Evolutionary conservation across 2,329 filamentous ascomycete genomes (phyloP).

Genomic region (Penicillium capsulatum): DNA sequence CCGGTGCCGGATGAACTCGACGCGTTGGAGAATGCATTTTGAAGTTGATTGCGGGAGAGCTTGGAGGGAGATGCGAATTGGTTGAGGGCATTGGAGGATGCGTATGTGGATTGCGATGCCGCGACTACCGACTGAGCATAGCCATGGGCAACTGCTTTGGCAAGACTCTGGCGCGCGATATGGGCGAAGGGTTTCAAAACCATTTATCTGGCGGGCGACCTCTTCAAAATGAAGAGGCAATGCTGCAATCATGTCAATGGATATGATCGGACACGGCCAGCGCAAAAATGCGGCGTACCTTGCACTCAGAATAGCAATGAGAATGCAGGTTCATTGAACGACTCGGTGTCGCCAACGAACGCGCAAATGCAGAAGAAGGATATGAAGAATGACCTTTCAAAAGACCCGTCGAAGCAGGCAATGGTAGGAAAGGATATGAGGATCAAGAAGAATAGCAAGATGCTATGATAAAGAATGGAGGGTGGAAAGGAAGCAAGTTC

Average conservation of each 20-base stretch:
- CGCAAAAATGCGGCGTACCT: conserved; percentile 50
- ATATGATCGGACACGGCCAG: conserved; percentile 12
- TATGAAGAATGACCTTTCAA: too few relatives aligned
- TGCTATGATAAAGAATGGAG: background rate
- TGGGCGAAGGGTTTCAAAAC: conserved; percentile 64
- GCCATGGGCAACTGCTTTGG: conserved; percentile 94
- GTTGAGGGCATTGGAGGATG: conserved; percentile 58
- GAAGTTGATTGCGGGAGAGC: conserved; percentile 61
- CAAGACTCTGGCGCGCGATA: conserved; percentile 95
- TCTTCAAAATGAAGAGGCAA: conserved; percentile 61
- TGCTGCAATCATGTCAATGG: conserved; percentile 33
- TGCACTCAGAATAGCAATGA: conserved; percentile 56
- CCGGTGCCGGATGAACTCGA: conserved; percentile 50
- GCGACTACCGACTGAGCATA: conserved; percentile 98
- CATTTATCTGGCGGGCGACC: conserved; percentile 79
- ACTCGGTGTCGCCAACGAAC: conserved; percentile 77
- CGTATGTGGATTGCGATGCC: conserved; percentile 81
- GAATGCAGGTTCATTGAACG: conserved; percentile 99
- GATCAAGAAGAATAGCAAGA: too few relatives aligned
- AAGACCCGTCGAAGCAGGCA: too few relatives aligned
- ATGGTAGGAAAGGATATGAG: too few relatives aligned
- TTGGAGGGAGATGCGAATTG: conserved; percentile 51
- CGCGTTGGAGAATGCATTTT: conserved; percentile 66
- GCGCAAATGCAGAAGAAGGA: conserved; percentile 51
- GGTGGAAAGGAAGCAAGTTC: background rate